Percentiles rank a stretch among this genome's conserved stretches.
Evolutionary conservation across 1,284 basidiomycete species (phyloP).

Genomic region (Fomitopsis palustris): DNA sequence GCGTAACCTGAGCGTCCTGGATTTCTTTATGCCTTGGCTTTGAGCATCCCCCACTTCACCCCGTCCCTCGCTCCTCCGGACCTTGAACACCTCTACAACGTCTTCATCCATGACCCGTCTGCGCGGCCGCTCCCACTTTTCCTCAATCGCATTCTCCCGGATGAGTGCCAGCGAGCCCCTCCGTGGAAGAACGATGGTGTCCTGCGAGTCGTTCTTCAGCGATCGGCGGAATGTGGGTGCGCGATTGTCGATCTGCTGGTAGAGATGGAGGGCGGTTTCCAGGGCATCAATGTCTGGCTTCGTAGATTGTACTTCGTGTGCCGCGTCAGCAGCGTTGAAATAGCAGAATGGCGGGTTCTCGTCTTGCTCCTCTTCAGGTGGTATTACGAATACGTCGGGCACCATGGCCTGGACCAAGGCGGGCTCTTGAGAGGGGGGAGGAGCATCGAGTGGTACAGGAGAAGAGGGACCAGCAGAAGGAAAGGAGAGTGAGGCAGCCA

Average conservation of each 20-base stretch:
- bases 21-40: constrained; percentile 33
- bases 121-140: constrained; percentile 15
- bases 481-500: constrained; percentile 26
- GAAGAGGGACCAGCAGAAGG: constrained; percentile 12
- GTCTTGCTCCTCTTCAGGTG: constrained; percentile 65
- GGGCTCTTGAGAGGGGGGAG: constrained; percentile 22
- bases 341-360: constrained; percentile 57
- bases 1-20: constrained; percentile 52
- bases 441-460: constrained; percentile 10
- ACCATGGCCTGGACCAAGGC: constrained; percentile 31
- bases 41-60: constrained; percentile 23
- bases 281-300: constrained; percentile 39
- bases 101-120: constrained; percentile 40
- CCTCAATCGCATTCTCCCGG: constrained; percentile 14
- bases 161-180: constrained; percentile 9
- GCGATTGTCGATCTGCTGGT: constrained; percentile 30
- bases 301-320: constrained; percentile 27
- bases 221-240: constrained; percentile 29
- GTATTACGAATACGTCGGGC: constrained; percentile 65
- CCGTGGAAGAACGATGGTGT: constrained; percentile 31
- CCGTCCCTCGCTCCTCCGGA: constrained; percentile 43
- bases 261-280: constrained; percentile 36
- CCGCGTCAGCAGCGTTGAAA: constrained; percentile 51
- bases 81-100: constrained; percentile 64
- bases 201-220: constrained; percentile 23